A percentile compares a stretch with the other conserved stretches of the same genome.
These are phyloP conservation scores for Botrytis hyacinthi DNA, from an alignment of 2,329 filamentous ascomycete genomes.

Conservation along the genomic window DNA sequence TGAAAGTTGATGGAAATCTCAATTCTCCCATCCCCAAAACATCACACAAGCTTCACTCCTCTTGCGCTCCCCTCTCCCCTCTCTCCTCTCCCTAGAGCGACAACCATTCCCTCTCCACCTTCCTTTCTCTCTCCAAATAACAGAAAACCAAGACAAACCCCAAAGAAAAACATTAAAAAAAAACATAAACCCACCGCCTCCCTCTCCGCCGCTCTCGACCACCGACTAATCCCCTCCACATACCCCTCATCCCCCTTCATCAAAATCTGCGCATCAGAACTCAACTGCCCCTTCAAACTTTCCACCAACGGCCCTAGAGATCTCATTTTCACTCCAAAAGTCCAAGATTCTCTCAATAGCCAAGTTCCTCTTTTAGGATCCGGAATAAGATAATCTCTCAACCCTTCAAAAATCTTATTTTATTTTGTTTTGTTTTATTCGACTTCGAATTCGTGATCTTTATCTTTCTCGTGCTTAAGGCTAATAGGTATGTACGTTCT, in stretches of 20 bases:
- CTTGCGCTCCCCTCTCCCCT: neutral
- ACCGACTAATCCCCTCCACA: constrained; percentile 27
- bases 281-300: constrained; percentile 18
- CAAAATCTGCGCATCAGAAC: constrained; percentile 21
- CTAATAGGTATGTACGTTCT: too few relatives aligned
- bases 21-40: neutral
- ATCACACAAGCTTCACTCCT: neutral
- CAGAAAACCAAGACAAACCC: too few relatives aligned
- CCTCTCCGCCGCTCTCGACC: constrained; percentile 30
- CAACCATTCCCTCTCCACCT: neutral
- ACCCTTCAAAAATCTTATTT: neutral
- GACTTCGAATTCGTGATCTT: too few relatives aligned
- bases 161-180: neutral
- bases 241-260: constrained; percentile 26
- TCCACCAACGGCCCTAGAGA: neutral
- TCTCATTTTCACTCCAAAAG: neutral
- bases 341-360: too few relatives aligned
- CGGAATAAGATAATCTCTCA: neutral
- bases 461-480: too few relatives aligned
- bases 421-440: too few relatives aligned
- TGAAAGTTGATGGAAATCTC: neutral
- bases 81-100: neutral
- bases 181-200: constrained; percentile 25
- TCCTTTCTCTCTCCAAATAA: neutral
- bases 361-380: neutral